These are phyloP conservation scores for Moesziomyces sp. DNA, from an alignment of 1,284 basidiomycete genomes.

Conservation along the genomic window DNA sequence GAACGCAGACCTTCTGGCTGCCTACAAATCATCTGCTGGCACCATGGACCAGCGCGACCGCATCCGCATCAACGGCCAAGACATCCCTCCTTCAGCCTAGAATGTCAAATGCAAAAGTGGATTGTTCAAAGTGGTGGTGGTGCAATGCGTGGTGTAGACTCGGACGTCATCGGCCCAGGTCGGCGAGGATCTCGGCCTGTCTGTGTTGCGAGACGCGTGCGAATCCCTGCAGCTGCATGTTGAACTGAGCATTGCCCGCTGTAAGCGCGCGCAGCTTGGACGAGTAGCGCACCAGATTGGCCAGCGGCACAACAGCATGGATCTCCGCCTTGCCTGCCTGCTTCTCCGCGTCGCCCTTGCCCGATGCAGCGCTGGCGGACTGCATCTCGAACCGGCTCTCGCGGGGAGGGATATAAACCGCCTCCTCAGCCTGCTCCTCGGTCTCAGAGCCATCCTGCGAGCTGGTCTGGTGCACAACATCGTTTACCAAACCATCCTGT, in stretches of 20 bases:
- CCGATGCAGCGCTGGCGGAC: constrained; percentile 69
- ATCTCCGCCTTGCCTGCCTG: constrained; percentile 50
- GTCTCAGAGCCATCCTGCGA: constrained; percentile 48
- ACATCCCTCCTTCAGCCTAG: constrained; percentile 2
- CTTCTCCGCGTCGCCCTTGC: constrained; percentile 61
- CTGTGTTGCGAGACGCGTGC: constrained; percentile 68
- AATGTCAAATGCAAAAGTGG: background rate
- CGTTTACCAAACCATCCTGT: constrained; percentile 56
- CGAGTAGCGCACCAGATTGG: constrained; percentile 82
- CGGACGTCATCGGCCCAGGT: constrained; percentile 43
- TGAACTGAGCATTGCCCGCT: constrained; percentile 82
- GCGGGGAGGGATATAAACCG: constrained; percentile 78
- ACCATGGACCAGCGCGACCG: constrained; percentile 11
- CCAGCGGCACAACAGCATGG: constrained; percentile 76
- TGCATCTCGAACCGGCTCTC: constrained; percentile 74
- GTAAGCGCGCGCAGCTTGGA: constrained; percentile 80
- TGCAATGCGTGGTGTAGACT: background rate
- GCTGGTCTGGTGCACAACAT: constrained; percentile 70
- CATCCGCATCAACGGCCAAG: constrained; percentile 20
- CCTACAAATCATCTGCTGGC: constrained; percentile 10
- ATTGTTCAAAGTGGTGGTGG: background rate
- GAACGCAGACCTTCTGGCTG: constrained; percentile 11
- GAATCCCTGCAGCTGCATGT: constrained; percentile 82
- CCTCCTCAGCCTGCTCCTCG: constrained; percentile 70
- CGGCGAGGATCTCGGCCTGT: constrained; percentile 54